Evolutionary conservation across 345 rosid genomes (phyloP).

Genomic region (Iberis pinnata): DNA sequence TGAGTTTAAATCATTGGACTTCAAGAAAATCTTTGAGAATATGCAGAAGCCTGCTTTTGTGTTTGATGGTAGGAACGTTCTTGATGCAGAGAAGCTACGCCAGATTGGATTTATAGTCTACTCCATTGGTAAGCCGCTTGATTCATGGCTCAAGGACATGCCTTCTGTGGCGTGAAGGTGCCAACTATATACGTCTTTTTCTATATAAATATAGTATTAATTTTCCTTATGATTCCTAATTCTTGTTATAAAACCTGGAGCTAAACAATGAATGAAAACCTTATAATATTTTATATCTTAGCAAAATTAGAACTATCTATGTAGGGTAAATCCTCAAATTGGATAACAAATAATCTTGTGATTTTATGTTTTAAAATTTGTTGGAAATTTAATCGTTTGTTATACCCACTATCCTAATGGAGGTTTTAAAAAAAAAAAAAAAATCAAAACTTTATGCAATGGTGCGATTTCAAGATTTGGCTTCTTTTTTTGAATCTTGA

Average conservation of each 20-base stretch:
- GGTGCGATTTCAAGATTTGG: too few relatives aligned
- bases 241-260: slow-evolving; percentile 11
- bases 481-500: too few relatives aligned
- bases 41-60: slow-evolving; percentile 56
- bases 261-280: slow-evolving; percentile 22
- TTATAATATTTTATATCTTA: slow-evolving; percentile 21
- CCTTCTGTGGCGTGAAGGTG: slow-evolving; percentile 28
- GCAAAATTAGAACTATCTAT: too few relatives aligned
- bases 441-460: too few relatives aligned
- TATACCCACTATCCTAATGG: too few relatives aligned
- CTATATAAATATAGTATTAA: slow-evolving; percentile 10
- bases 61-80: slow-evolving; percentile 68
- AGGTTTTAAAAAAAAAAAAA: too few relatives aligned
- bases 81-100: slow-evolving; percentile 52
- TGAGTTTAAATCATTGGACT: slow-evolving; percentile 57
- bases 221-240: neutral
- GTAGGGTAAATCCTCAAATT: too few relatives aligned
- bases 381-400: too few relatives aligned
- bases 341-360: too few relatives aligned
- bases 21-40: slow-evolving; percentile 33
- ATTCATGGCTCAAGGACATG: slow-evolving; percentile 31
- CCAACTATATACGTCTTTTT: neutral
- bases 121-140: slow-evolving; percentile 40
- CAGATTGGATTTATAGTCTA: slow-evolving; percentile 75
- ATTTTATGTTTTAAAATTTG: too few relatives aligned